Conservation (phyloP, 2,329 filamentous ascomycete genomes). For the Lachnellula hyalina region DNA sequence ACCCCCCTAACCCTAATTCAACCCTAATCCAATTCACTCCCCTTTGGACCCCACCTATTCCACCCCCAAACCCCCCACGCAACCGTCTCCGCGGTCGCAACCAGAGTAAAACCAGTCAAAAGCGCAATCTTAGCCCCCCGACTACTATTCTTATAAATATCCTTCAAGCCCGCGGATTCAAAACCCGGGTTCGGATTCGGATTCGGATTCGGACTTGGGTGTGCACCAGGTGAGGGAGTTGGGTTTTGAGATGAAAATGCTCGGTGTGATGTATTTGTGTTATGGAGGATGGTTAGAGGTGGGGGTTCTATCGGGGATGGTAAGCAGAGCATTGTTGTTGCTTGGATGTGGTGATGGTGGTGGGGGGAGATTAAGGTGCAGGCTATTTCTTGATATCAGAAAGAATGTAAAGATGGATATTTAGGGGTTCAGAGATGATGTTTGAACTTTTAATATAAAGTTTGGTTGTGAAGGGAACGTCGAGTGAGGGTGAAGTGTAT, state of each 20-base stretch:
- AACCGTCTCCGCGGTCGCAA: slow-evolving; percentile 1
- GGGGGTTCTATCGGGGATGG: neutral
- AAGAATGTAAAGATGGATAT: too few species aligned
- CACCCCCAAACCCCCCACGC: slow-evolving; percentile 1
- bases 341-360: neutral
- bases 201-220: neutral
- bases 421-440: too few species aligned
- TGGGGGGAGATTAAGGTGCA: neutral
- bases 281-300: neutral
- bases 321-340: neutral
- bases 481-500: too few species aligned
- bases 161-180: neutral
- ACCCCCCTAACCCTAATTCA: neutral
- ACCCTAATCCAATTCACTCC: neutral
- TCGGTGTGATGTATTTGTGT: neutral
- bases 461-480: too few species aligned
- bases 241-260: neutral
- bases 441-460: too few species aligned
- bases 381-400: neutral
- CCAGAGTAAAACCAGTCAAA: neutral
- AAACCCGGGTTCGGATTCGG: neutral
- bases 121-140: neutral
- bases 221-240: too few species aligned
- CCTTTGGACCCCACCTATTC: neutral
- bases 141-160: neutral